Base-by-base conservation (phyloP, 768 basidiomycete species). In the Rhizopogon roseolus region DNA sequence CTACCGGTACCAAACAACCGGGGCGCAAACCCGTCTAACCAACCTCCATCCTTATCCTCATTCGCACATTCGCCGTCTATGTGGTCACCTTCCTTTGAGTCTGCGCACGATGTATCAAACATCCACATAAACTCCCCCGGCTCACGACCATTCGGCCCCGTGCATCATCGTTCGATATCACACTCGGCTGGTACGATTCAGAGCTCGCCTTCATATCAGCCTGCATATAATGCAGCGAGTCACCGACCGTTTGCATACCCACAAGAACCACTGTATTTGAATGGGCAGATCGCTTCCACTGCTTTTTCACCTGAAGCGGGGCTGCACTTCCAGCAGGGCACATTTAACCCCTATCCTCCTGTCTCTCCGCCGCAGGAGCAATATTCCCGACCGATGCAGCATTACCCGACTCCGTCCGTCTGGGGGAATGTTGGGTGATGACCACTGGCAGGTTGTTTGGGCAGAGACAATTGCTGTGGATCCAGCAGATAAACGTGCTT, bases 11-110 rank as follows among this genome's bases (percentile, higher is more conserved):
- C 61, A 54, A 52, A 53, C 44, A 62, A 58, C 40, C 53, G 43
- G 40, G 27, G 9, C 64, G 56, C 41, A 54, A 52, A 16, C 54
- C 61, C 19, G 32, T 50, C 17, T 54, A 59, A 25, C 54, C 62
- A 39, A 56, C 46, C 34, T 48, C 46, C 19, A 1, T 14, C 46
- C 5, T 3, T 48, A 8, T 36, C 46, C 1, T 25, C 46, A 36
- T 48, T 48, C 36, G 29, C 34, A 28, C 32, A 49, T 49, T 43
- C 61, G 29, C 49, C 50, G 41, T 53, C 54, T 4, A 19, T 45
- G 22, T 68, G 66, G 65, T 58, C 62, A 44, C 60, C 65, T 16
- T 65, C 59, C 36, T 57, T 64, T 13, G 66, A 66, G 48, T 62
- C 62, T 27, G 56, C 62, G 44, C 64, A 63, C 17, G 46, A 49